Conservation (phyloP, 2,329 filamentous ascomycete genomes). For the Paracorniculantispora psalliotae region DNA sequence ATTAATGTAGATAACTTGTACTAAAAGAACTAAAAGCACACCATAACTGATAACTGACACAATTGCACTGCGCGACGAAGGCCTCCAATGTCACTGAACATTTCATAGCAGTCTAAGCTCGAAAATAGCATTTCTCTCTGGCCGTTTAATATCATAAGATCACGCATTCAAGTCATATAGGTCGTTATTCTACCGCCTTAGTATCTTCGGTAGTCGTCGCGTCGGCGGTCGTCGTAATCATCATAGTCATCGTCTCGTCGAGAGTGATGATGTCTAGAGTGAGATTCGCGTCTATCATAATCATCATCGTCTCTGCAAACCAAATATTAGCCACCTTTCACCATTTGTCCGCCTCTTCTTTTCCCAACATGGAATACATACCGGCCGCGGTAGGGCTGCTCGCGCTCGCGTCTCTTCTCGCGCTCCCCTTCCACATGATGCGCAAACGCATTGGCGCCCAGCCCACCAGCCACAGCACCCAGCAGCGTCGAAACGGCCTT, state of each 20-base stretch:
- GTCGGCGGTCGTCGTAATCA: constrained; percentile 15
- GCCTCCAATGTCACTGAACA: background rate
- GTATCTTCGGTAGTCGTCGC: constrained; percentile 3
- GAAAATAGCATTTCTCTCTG: background rate
- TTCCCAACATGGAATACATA: background rate
- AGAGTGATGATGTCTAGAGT: background rate
- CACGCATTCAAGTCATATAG: constrained; percentile 14
- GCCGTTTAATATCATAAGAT: background rate
- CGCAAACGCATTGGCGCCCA: constrained; percentile 49
- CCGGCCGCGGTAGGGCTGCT: constrained; percentile 19
- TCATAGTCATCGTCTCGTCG: constrained; percentile 13
- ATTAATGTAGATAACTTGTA: background rate
- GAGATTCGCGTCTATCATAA: background rate
- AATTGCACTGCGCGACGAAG: background rate
- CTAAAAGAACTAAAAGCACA: background rate
- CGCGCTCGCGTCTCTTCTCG: constrained; percentile 27
- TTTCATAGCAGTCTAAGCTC: background rate
- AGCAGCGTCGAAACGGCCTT: constrained; percentile 45
- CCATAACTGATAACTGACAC: background rate
- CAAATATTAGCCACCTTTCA: background rate
- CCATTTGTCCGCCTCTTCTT: background rate
- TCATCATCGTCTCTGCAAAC: constrained; percentile 4
- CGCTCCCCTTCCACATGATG: constrained; percentile 37
- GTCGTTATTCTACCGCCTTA: constrained; percentile 10
- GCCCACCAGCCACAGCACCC: constrained; percentile 49